Evolutionary conservation across 208 protist species (phyloP).

Genomic region (Leishmania guyanensis): DNA sequence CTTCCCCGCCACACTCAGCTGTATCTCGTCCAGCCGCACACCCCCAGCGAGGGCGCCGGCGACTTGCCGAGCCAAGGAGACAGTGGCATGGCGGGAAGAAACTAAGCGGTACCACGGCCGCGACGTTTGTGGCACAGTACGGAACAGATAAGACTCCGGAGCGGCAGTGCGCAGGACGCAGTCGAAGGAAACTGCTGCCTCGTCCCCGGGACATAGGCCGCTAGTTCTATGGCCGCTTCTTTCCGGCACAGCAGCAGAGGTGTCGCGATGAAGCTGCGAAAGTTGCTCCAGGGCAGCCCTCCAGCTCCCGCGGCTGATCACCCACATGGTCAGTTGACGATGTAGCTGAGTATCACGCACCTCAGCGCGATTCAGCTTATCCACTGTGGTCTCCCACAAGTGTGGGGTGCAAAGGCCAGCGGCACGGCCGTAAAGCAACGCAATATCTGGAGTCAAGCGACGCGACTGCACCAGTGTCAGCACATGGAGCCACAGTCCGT

Average conservation of each 20-base stretch:
- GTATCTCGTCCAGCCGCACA: constrained; percentile 60
- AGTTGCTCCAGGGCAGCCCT: constrained; percentile 32
- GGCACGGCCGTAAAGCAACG: constrained; percentile 46
- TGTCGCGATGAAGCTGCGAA: constrained; percentile 1
- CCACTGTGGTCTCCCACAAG: constrained; percentile 46
- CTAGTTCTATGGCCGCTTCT: background rate
- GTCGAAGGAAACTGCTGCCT: constrained; percentile 28
- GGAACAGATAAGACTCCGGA: constrained; percentile 22
- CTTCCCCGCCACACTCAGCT: constrained; percentile 55
- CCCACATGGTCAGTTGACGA: constrained; percentile 34
- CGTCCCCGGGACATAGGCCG: background rate
- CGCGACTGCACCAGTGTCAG: constrained; percentile 28
- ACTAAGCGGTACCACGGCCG: constrained; percentile 20
- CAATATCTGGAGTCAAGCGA: constrained; percentile 47
- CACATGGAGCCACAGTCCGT: background rate
- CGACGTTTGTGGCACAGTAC: constrained; percentile 15
- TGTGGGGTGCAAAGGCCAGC: constrained; percentile 54
- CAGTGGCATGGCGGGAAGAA: background rate
- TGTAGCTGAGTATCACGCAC: constrained; percentile 1
- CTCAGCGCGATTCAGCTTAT: constrained; percentile 12
- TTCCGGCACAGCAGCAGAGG: background rate
- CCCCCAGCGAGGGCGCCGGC: constrained; percentile 52
- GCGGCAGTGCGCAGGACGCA: constrained; percentile 36
- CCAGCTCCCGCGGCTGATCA: constrained; percentile 59
- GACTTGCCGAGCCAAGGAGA: constrained; percentile 31